Conservation (phyloP, 306 rosid genomes). For the Delonix regia region DNA sequence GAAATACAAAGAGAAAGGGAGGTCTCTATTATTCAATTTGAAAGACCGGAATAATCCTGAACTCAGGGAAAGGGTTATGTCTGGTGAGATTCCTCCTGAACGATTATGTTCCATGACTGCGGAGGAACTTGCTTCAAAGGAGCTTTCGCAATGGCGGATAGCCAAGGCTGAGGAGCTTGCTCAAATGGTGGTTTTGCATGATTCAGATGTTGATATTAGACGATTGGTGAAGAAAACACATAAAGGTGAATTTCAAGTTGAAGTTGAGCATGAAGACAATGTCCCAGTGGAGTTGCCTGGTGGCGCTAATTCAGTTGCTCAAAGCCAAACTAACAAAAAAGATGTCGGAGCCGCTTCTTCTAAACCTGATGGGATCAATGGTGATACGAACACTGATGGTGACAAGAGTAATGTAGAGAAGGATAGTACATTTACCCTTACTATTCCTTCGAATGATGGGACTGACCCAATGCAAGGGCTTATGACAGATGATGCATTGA, state of each 20-base stretch:
- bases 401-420: slow-evolving; percentile 48
- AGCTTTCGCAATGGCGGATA: slow-evolving; percentile 97
- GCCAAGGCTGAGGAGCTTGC: slow-evolving; percentile 98
- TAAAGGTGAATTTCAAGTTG: slow-evolving; percentile 95
- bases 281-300: slow-evolving; percentile 59
- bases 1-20: slow-evolving; percentile 97
- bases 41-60: slow-evolving; percentile 95
- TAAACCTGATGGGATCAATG: slow-evolving; percentile 45
- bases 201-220: slow-evolving; percentile 80
- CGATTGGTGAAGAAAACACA: slow-evolving; percentile 93
- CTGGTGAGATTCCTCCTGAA: slow-evolving; percentile 75
- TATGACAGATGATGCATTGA: slow-evolving; percentile 73
- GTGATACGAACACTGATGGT: slow-evolving; percentile 31
- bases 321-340: slow-evolving; percentile 43
- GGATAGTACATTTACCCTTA: slow-evolving; percentile 48
- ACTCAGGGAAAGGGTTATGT: slow-evolving; percentile 86
- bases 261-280: slow-evolving; percentile 75
- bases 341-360: slow-evolving; percentile 41
- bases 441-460: slow-evolving; percentile 70
- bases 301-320: slow-evolving; percentile 49
- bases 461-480: slow-evolving; percentile 77
- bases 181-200: slow-evolving; percentile 89
- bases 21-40: slow-evolving; percentile 91
- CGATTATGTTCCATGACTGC: slow-evolving; percentile 92
- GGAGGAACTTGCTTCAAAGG: slow-evolving; percentile 97